Conservation (phyloP, 257 asterid species). For the Linderniella brevidens region DNA sequence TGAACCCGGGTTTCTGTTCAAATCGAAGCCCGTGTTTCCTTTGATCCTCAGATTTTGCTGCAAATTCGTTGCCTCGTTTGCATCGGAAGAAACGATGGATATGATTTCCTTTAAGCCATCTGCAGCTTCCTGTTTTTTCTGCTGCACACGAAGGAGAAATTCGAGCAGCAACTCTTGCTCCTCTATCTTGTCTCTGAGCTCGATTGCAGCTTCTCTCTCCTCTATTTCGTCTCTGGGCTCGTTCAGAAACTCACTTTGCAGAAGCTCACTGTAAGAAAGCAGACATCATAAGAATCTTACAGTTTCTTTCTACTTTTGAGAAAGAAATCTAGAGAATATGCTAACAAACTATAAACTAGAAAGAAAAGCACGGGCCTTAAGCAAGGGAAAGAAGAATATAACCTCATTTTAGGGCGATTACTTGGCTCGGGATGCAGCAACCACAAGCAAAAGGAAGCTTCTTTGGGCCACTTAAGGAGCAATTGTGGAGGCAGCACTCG, state of each 20-base stretch:
- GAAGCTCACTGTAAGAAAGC: conserved; percentile 41
- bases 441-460: conserved; percentile 96
- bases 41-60: conserved; percentile 31
- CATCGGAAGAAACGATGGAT: conserved; percentile 62
- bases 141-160: conserved; percentile 59
- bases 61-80: conserved; percentile 57
- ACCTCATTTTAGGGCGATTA: conserved; percentile 78
- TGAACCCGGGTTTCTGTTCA: conserved; percentile 18
- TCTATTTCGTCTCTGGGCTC: conserved; percentile 65
- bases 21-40: conserved; percentile 31
- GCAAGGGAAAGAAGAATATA: conserved; percentile 10
- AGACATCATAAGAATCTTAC: background rate
- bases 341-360: too few species aligned
- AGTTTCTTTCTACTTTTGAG: too few species aligned
- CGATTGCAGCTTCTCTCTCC: conserved; percentile 71
- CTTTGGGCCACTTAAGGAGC: conserved; percentile 93
- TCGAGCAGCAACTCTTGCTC: conserved; percentile 81
- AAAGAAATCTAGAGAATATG: too few species aligned
- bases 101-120: conserved; percentile 46
- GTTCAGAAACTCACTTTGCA: conserved; percentile 79
- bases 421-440: conserved; percentile 85
- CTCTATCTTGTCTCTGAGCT: conserved; percentile 66
- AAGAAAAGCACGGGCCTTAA: background rate
- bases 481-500: conserved; percentile 91
- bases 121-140: conserved; percentile 58